A percentile compares a stretch with the other conserved stretches of the same genome.
phyloP scores from a whole-genome alignment of 495 filamentous ascomycete species.

The Lasiosphaeriaceae sp. region DNA sequence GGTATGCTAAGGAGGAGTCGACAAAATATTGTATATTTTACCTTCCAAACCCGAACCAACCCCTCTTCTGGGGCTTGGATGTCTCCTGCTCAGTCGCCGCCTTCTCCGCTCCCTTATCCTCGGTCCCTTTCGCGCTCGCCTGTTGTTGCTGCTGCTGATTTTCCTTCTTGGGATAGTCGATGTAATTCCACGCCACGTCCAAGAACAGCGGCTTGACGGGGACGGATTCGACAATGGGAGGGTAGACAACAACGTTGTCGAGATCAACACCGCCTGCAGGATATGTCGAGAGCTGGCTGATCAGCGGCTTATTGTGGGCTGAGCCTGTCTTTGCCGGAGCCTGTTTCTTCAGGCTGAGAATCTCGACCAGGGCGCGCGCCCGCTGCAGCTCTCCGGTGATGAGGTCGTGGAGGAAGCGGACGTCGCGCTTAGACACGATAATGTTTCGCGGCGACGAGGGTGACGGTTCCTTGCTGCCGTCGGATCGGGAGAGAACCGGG shows the following conservation, averaged over 20 bases:
- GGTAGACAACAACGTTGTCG: slow-evolving; percentile 77
- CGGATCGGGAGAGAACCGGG: slow-evolving; percentile 31
- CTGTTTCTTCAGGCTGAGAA: slow-evolving; percentile 54
- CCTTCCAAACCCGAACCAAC: slow-evolving; percentile 89
- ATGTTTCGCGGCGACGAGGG: slow-evolving; percentile 41
- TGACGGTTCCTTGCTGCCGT: slow-evolving; percentile 27
- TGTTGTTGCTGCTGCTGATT: slow-evolving; percentile 1
- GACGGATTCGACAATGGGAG: slow-evolving; percentile 74
- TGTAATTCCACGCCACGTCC: slow-evolving; percentile 97
- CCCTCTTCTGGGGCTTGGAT: slow-evolving; percentile 61
- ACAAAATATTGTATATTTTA: not conserved
- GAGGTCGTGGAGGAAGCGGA: slow-evolving; percentile 52
- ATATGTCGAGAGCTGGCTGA: slow-evolving; percentile 72
- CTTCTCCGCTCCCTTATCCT: slow-evolving; percentile 1
- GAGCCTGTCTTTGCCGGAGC: slow-evolving; percentile 21
- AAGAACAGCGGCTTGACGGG: slow-evolving; percentile 96
- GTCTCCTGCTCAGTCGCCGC: slow-evolving; percentile 41
- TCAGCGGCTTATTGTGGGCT: slow-evolving; percentile 42
- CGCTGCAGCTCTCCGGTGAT: slow-evolving; percentile 67
- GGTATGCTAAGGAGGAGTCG: too few relatives aligned
- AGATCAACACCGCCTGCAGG: slow-evolving; percentile 64
- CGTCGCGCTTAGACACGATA: slow-evolving; percentile 57
- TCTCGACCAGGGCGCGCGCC: slow-evolving; percentile 76
- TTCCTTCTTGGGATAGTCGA: slow-evolving; percentile 74
- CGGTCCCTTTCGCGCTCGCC: not conserved